Percentiles rank a stretch among this genome's conserved stretches.
phyloP scores from a whole-genome alignment of 305 asterid species.

The Solanum hybrid region DNA sequence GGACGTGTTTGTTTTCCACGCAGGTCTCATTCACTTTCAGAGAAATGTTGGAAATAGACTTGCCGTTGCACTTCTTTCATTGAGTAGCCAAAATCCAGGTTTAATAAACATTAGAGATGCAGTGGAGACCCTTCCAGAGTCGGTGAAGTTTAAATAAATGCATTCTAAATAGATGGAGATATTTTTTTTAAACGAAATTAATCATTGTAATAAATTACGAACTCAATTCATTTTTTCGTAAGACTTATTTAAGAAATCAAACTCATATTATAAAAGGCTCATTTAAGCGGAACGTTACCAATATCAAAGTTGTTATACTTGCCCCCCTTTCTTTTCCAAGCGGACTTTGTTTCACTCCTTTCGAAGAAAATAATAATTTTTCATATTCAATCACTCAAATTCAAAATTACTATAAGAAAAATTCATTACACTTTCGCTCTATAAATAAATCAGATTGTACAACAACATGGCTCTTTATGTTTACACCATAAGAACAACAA shows the following conservation, averaged over 20 bases:
- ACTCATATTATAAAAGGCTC: background rate
- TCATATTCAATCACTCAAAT: background rate
- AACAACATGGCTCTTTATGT: background rate
- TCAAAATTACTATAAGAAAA: background rate
- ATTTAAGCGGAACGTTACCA: too few relatives aligned
- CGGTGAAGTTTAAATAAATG: background rate
- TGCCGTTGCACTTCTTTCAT: background rate
- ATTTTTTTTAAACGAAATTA: background rate
- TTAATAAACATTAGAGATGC: background rate
- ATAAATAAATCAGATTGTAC: background rate
- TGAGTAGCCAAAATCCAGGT: conserved; percentile 13
- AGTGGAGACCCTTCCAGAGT: background rate
- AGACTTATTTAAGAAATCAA: background rate
- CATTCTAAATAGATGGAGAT: background rate
- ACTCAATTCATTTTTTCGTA: background rate
- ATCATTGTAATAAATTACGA: background rate
- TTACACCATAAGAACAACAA: background rate
- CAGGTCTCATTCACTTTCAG: conserved; percentile 14
- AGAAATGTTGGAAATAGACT: conserved; percentile 3
- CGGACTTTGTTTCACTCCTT: background rate
- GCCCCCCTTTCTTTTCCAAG: background rate
- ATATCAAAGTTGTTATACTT: background rate
- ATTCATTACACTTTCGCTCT: background rate
- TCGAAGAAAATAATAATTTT: background rate
- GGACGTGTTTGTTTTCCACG: conserved; percentile 13